Base-by-base conservation (phyloP, 441 rosid genomes). In the Biscutella laevigata region DNA sequence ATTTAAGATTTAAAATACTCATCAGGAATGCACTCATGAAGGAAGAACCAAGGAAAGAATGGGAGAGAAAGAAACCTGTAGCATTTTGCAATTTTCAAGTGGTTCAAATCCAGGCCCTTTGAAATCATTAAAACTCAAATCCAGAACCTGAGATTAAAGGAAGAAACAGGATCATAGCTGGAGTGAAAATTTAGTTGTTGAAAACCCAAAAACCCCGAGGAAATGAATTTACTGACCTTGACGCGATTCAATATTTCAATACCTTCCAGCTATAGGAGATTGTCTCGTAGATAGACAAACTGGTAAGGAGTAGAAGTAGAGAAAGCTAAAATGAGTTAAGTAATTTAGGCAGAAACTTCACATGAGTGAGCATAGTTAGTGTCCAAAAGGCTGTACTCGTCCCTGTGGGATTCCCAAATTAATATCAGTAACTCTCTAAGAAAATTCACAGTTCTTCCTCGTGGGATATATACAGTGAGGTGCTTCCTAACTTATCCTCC, bases 101-200 rank as follows among this genome's bases (percentile, higher is more conserved):
- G 99, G 99, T 63, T 92, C 99, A 77, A 92, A 92, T 42, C 85
- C 97, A 45, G 99, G 95, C 55, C 99, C 99, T 76, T 88, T 92
- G 71, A 92, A 92, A 69, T 92, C 99, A 80, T 88, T 92, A 75
- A 88, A 92, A 75, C 99, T 88, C 82, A 92, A 77, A 77, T 92
- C 99, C 59, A 92, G 85, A 70, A 92, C 99, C 99, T 88, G 75
- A n/a, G 37, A 67, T 66, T n/a, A 78, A 52, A 53, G 57, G 5
- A 62, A 34, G 36, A 26, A 46, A 27, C 29, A 13, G 2, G 39
- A 56, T 10, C 14, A 48, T 8, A 49, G 14, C 52, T 57, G 21
- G 32, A 9, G 39, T 51, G 37, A 44, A 41, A 13, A 40, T 25
- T 40, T 24, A 40, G 2, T 17, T 41, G 5, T 41, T 34, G 40